These are phyloP conservation scores for Plasmodium cynomolgi DNA, from an alignment of 169 alveolate genomes.

Conservation along the genomic window DNA sequence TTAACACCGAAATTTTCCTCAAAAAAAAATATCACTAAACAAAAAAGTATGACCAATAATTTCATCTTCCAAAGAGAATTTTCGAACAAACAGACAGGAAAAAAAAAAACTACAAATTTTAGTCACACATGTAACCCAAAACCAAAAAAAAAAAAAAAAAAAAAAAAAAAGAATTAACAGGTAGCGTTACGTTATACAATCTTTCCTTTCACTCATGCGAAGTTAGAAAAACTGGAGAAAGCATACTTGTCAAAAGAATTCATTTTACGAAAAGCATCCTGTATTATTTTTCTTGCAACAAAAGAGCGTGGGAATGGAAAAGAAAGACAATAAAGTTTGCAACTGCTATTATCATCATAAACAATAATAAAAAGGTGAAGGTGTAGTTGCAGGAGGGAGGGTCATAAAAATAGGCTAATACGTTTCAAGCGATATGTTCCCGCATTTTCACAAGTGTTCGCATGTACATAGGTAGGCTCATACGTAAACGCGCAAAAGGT, in stretches of 20 bases:
- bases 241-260: conserved; percentile 7
- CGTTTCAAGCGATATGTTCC: neutral
- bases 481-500: neutral
- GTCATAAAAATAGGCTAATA: neutral
- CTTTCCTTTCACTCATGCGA: neutral
- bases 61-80: conserved; percentile 39
- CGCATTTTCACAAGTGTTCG: neutral
- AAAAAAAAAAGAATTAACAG: neutral
- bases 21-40: conserved; percentile 50
- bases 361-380: neutral
- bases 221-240: neutral
- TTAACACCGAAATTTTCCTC: conserved; percentile 61
- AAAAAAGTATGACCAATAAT: conserved; percentile 48
- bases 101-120: conserved; percentile 7
- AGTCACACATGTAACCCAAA: neutral
- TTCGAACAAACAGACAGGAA: conserved; percentile 20
- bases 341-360: conserved; percentile 36
- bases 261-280: conserved; percentile 50
- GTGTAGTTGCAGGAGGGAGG: neutral
- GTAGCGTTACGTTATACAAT: neutral
- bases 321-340: neutral
- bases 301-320: neutral
- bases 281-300: conserved; percentile 35
- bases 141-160: neutral
- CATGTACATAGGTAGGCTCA: neutral